Evolutionary conservation across 179 eudicot genomes (phyloP).

Genomic region (Heliamphora pulchella): DNA sequence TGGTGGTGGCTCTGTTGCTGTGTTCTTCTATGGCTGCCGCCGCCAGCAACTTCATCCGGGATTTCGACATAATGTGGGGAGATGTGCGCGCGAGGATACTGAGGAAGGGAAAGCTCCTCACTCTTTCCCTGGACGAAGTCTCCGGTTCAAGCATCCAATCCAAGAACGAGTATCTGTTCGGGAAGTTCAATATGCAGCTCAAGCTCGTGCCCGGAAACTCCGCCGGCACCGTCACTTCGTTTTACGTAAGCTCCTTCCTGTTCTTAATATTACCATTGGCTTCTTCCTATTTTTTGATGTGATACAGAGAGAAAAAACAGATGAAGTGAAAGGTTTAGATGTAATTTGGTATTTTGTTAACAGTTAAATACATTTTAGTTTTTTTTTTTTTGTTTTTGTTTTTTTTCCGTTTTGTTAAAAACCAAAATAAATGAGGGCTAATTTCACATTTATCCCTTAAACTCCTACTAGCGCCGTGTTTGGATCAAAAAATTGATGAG

Average conservation of each 20-base stretch:
- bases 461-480: no score
- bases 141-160: constrained; percentile 15
- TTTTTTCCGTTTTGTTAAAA: no score
- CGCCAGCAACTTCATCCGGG: neutral
- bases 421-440: no score
- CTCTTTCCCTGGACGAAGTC: constrained; percentile 16
- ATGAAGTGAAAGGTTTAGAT: no score
- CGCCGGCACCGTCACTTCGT: neutral
- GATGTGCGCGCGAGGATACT: constrained; percentile 7
- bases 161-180: constrained; percentile 1
- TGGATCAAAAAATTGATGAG: no score
- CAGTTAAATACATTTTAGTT: no score
- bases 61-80: constrained; percentile 17
- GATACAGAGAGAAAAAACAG: no score
- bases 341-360: no score
- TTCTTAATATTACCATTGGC: no score
- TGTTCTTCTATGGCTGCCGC: neutral
- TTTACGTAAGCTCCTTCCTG: constrained; percentile 1
- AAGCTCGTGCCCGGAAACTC: constrained; percentile 20
- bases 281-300: no score
- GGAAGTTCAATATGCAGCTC: constrained; percentile 18
- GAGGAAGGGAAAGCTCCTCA: constrained; percentile 1
- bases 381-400: no score
- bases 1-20: neutral
- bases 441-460: no score